Evolutionary conservation across 257 asterid species (phyloP).

Genomic region (Prunella vulgaris): DNA sequence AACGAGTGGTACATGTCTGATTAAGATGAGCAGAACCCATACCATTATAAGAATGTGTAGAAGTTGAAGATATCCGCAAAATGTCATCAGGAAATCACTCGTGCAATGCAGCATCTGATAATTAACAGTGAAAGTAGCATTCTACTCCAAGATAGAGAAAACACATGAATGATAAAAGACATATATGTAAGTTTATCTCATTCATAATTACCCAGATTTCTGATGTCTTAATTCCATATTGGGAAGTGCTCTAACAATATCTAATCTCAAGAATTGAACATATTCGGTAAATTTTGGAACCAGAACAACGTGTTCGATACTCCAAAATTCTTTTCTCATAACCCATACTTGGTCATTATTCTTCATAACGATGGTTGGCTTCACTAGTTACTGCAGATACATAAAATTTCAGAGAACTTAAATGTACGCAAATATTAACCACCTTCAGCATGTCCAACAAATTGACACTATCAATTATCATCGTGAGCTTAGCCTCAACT

Average conservation of each 20-base stretch:
- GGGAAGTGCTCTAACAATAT: neutral
- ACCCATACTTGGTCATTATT: neutral
- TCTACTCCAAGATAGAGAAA: neutral
- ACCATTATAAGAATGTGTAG: slow-evolving; percentile 43
- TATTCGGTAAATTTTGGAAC: neutral
- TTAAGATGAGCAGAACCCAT: slow-evolving; percentile 58
- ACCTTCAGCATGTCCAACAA: neutral
- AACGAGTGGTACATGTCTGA: slow-evolving; percentile 87
- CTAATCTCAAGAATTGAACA: neutral
- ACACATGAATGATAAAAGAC: neutral
- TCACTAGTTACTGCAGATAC: neutral
- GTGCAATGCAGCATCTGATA: slow-evolving; percentile 1
- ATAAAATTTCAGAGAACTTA: neutral
- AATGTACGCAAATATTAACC: neutral
- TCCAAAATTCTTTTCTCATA: neutral
- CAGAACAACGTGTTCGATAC: slow-evolving; percentile 5
- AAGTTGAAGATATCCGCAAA: slow-evolving; percentile 7
- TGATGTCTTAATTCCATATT: neutral
- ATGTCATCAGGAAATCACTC: slow-evolving; percentile 22
- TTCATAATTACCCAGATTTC: neutral
- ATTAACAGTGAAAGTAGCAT: neutral
- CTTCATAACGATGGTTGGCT: neutral
- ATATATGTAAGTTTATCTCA: too few species aligned
- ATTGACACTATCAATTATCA: neutral
- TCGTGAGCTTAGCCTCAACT: neutral